Evolutionary conservation across 208 protist genomes (phyloP).

Genomic region (Leishmania turanica): DNA sequence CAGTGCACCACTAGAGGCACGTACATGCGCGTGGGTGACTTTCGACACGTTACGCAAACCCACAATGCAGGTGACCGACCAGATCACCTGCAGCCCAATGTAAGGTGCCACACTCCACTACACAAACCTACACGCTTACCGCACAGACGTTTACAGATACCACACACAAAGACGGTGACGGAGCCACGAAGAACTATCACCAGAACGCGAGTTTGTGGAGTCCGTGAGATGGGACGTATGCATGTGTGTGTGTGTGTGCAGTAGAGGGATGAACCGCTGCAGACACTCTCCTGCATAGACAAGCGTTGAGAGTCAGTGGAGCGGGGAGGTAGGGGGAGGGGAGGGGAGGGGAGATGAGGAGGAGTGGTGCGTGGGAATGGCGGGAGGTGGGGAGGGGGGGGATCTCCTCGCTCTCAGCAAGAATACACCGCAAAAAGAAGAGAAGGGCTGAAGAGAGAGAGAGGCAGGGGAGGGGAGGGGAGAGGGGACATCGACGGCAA

Average conservation of each 20-base stretch:
- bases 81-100: neutral
- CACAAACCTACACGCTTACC: neutral
- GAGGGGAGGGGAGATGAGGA: neutral
- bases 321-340: neutral
- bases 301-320: neutral
- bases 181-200: too few species aligned
- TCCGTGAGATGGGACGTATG: neutral
- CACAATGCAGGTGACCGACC: neutral
- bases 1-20: neutral
- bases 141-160: neutral
- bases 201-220: neutral
- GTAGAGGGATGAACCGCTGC: neutral
- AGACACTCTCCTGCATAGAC: neutral
- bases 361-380: neutral
- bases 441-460: neutral
- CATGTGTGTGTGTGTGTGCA: neutral
- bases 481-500: neutral
- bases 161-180: neutral
- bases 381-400: too few species aligned
- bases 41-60: neutral
- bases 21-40: neutral
- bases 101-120: neutral
- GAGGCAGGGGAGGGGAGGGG: too few species aligned
- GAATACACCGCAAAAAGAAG: neutral
- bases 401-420: neutral